These are phyloP conservation scores for Cutaneotrichosporon mucoides DNA, from an alignment of 1,284 basidiomycete species.

Conservation along the genomic window DNA sequence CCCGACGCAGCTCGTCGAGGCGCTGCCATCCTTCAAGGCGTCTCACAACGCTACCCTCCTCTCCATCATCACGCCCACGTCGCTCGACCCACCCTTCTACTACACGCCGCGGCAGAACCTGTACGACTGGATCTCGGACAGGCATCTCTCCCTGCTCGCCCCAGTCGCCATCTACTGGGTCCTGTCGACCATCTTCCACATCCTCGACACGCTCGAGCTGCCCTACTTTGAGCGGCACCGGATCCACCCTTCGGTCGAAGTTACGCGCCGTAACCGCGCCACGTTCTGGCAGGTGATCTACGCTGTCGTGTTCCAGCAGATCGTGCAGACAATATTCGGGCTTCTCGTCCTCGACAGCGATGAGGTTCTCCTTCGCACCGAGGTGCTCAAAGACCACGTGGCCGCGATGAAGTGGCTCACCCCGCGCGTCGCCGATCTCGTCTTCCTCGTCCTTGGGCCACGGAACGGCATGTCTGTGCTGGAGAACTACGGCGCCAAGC, in stretches of 20 bases:
- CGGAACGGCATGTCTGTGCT: conserved; percentile 46
- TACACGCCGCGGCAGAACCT: conserved; percentile 59
- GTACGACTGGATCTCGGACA: conserved; percentile 66
- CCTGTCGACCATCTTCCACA: conserved; percentile 73
- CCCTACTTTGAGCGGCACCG: conserved; percentile 78
- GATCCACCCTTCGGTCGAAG: conserved; percentile 82
- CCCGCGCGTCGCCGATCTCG: conserved; percentile 50
- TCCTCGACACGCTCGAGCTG: conserved; percentile 69
- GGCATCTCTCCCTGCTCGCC: conserved; percentile 64
- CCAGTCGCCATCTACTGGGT: conserved; percentile 88
- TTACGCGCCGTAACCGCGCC: conserved; percentile 71
- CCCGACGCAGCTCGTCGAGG: conserved; percentile 12
- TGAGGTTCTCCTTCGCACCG: conserved; percentile 34
- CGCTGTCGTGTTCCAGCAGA: conserved; percentile 80
- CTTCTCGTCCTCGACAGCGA: conserved; percentile 63
- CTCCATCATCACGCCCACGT: conserved; percentile 34
- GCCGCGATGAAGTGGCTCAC: conserved; percentile 52
- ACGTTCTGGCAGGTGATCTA: conserved; percentile 65
- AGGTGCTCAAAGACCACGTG: conserved; percentile 56
- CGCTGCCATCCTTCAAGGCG: conserved; percentile 16
- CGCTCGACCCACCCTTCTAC: conserved; percentile 51
- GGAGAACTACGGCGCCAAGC: conserved; percentile 53
- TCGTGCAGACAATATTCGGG: conserved; percentile 76
- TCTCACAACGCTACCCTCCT: conserved; percentile 41
- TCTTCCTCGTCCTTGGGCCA: conserved; percentile 52